Percentiles rank a stretch among this genome's conserved stretches.
Evolutionary conservation across 2,329 filamentous ascomycete genomes (phyloP).

Genomic region (Pleomassaria siparia): DNA sequence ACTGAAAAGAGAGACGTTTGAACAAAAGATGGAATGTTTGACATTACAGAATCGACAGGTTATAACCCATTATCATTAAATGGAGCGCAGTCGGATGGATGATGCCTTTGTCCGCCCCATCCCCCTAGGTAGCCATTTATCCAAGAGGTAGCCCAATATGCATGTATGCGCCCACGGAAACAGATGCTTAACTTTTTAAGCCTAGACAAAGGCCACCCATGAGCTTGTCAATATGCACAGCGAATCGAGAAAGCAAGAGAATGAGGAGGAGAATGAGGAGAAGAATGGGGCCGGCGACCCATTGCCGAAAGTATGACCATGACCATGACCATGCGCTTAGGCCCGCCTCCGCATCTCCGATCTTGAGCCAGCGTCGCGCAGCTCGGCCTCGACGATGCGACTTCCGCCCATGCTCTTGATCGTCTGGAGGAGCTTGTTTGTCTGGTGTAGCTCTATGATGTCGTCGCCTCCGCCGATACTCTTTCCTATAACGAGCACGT

Average conservation of each 20-base stretch:
- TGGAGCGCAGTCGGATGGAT: not conserved
- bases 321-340: no score
- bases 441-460: conserved; percentile 65
- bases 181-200: not conserved
- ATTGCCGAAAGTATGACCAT: no score
- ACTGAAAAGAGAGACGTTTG: no score
- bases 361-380: not conserved
- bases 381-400: conserved; percentile 49
- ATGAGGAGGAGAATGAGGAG: not conserved
- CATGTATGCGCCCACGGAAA: not conserved
- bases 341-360: conserved; percentile 11
- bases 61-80: not conserved
- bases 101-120: not conserved
- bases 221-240: conserved; percentile 9
- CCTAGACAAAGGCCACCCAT: conserved; percentile 2
- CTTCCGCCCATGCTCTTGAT: conserved; percentile 74
- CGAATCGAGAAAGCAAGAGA: conserved; percentile 2
- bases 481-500: conserved; percentile 82
- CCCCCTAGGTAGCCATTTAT: not conserved
- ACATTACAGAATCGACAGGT: not conserved
- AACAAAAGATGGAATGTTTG: not conserved
- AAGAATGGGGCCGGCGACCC: no score
- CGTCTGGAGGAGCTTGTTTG: conserved; percentile 68
- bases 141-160: not conserved
- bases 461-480: conserved; percentile 92